Conservation (phyloP, 306 rosid genomes). For the Fragaria nilgerrensis region DNA sequence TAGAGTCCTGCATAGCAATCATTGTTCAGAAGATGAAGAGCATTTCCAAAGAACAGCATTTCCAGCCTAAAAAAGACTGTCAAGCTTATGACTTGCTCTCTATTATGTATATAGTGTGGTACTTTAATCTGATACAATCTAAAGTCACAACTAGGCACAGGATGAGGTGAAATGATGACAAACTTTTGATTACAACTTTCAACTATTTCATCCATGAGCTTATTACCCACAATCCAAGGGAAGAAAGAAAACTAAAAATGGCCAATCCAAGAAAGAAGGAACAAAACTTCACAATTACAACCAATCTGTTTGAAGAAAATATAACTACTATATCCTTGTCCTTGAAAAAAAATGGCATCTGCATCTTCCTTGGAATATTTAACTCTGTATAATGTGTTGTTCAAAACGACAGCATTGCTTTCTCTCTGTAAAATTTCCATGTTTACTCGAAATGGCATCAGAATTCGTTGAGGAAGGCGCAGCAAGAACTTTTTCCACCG, state of each 20-base stretch:
- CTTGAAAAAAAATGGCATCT: conserved; percentile 19
- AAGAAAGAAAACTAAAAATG: conserved; percentile 34
- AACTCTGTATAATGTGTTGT: conserved; percentile 35
- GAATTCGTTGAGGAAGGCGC: conserved; percentile 19
- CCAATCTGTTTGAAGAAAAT: conserved; percentile 46
- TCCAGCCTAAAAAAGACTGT: background rate
- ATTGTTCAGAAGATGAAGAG: background rate
- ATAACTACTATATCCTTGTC: conserved; percentile 44
- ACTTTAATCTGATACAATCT: conserved; percentile 10
- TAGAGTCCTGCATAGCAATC: background rate
- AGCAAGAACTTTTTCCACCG: conserved; percentile 29
- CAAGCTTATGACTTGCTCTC: background rate
- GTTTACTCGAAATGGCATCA: conserved; percentile 25
- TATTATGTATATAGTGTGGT: background rate
- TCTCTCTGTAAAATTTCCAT: conserved; percentile 29
- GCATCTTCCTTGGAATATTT: conserved; percentile 38
- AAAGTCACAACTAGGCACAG: conserved; percentile 11
- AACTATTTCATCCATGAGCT: conserved; percentile 40
- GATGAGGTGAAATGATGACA: conserved; percentile 12
- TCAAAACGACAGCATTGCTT: conserved; percentile 11
- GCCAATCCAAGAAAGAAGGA: conserved; percentile 36
- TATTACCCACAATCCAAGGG: conserved; percentile 47
- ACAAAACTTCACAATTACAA: conserved; percentile 54
- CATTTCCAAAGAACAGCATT: background rate
- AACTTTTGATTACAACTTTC: conserved; percentile 43